A percentile compares a stretch with the other conserved stretches of the same genome.
phyloP scores from a whole-genome alignment of 495 filamentous ascomycete genomes.

The Cercophora samala region DNA sequence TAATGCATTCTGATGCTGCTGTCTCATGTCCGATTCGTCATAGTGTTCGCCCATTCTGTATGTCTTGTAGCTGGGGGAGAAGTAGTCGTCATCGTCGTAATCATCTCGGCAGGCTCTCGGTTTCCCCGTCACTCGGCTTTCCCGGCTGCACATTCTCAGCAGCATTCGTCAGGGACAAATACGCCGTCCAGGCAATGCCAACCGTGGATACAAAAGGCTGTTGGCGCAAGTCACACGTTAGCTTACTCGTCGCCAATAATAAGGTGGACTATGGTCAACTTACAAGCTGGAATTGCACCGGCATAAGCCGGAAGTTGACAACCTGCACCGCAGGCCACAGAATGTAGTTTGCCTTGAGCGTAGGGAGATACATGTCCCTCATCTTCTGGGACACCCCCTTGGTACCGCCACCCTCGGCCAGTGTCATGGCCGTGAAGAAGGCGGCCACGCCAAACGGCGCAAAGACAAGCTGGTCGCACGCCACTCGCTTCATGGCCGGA shows the following conservation, averaged over 20 bases:
- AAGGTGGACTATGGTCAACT: slow-evolving; percentile 34
- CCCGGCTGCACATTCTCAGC: slow-evolving; percentile 57
- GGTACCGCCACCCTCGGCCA: slow-evolving; percentile 88
- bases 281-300: slow-evolving; percentile 94
- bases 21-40: not conserved
- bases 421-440: slow-evolving; percentile 96
- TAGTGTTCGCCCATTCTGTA: not conserved
- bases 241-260: not conserved
- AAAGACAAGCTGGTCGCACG: slow-evolving; percentile 91
- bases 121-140: not conserved
- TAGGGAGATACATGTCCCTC: slow-evolving; percentile 86
- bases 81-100: not conserved
- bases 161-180: slow-evolving; percentile 90
- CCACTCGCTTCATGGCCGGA: slow-evolving; percentile 86
- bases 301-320: slow-evolving; percentile 92
- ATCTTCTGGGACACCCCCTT: slow-evolving; percentile 80
- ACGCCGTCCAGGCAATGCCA: slow-evolving; percentile 99
- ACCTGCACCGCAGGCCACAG: slow-evolving; percentile 97
- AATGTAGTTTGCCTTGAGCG: slow-evolving; percentile 92
- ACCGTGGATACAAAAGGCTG: slow-evolving; percentile 96
- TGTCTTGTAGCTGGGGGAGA: not conserved
- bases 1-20: not conserved
- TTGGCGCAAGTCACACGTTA: not conserved
- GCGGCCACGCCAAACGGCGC: slow-evolving; percentile 83
- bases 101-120: slow-evolving; percentile 1